Conservation (phyloP, 2,329 filamentous ascomycete species). For the Tolypocladium capitatum region DNA sequence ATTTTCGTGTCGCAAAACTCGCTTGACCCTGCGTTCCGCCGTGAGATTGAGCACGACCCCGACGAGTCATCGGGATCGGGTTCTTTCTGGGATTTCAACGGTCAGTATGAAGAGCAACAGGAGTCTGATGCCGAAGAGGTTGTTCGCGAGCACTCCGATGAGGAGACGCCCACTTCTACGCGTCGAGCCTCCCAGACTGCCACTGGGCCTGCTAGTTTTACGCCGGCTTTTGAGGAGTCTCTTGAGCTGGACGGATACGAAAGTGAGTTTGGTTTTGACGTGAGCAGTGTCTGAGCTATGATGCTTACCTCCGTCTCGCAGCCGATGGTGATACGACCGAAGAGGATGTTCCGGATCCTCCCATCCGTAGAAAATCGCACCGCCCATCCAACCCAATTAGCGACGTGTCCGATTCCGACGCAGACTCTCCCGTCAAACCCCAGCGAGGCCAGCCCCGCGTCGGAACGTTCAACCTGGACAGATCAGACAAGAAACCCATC, state of each 20-base stretch:
- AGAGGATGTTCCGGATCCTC: constrained; percentile 41
- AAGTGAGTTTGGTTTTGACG: constrained; percentile 32
- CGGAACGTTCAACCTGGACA: constrained; percentile 41
- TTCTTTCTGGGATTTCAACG: constrained; percentile 51
- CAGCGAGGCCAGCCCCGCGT: constrained; percentile 39
- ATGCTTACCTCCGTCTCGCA: constrained; percentile 23
- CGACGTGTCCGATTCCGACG: constrained; percentile 38
- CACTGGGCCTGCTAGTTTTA: constrained; percentile 10
- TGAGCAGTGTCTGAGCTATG: constrained; percentile 5
- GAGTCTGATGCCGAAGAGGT: constrained; percentile 31
- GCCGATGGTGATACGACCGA: constrained; percentile 51
- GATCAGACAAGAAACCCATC: constrained; percentile 41
- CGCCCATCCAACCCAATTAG: constrained; percentile 22
- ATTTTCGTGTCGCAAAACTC: constrained; percentile 66
- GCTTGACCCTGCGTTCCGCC: constrained; percentile 58
- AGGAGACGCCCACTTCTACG: constrained; percentile 29
- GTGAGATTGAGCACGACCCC: constrained; percentile 58
- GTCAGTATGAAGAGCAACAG: constrained; percentile 27
- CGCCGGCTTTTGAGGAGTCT: constrained; percentile 18
- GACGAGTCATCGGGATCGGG: constrained; percentile 43
- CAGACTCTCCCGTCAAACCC: constrained; percentile 30
- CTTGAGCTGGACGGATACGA: constrained; percentile 44
- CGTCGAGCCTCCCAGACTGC: constrained; percentile 20
- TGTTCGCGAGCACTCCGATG: constrained; percentile 22
- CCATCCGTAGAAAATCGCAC: constrained; percentile 33